Evolutionary conservation across 805 yeast species (phyloP), one percentile per base, ranked within the genome.

Genomic region (Candida insectalens): DNA sequence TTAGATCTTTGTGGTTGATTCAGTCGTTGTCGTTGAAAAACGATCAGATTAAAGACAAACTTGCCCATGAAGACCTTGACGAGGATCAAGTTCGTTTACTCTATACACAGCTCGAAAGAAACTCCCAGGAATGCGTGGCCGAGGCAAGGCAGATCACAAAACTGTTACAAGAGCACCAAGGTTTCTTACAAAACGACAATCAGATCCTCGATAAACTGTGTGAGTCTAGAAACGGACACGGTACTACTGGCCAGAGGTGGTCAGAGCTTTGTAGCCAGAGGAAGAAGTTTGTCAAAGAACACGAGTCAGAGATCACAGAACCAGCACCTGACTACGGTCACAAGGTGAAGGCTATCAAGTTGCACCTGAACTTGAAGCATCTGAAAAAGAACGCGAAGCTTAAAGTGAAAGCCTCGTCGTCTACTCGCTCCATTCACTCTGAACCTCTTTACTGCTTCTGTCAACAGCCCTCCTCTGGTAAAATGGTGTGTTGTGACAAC

Each of bases 401-500:
- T 7, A 21, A 21, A 12, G 23, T 12, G 10, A 21, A 21, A 12
- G 23, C 23, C 7, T 21, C 23, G 23, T 21, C 23, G 23, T 7
- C 7, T 8, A 7, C 10, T 8, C 7, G 23, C 7, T 21, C 23
- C 23, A 7, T 10, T 8, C 7, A 10, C 23, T 12, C 23, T 12
- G 23, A 44, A 25, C 50, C 40, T 28, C 29, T 32, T 19, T 72
- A 69, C 47, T 72, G 79, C 49, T 60, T 63, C 46, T 72, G 79
- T 44, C 60, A 62, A 29, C 65, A 69, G n/a, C 68, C 66, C 2
- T 65, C 74, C 1, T 66, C 62, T 46, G 98, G 98, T 17, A 84
- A 79, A 47, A 89, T 89, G 98, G 84, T 89, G 44, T 96, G 92
- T 0, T 89, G 98, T 59, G 98, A 89, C 53, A 83, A 85, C 42